Conservation (phyloP, 768 basidiomycete species). For the Pleurotus sapidus region DNA sequence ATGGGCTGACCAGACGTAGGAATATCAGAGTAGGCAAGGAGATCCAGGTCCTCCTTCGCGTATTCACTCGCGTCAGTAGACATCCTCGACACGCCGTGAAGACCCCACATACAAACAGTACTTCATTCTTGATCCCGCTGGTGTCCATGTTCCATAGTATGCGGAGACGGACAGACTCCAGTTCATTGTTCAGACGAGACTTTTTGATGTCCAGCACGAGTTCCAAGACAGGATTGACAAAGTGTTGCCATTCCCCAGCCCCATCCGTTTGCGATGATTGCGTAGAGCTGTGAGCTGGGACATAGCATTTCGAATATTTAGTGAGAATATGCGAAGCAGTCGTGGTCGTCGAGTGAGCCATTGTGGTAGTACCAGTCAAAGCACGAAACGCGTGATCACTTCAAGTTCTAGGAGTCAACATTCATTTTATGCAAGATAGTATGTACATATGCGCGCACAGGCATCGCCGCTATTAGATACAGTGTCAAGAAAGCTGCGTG, state of each 20-base stretch:
- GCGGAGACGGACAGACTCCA: conserved; percentile 63
- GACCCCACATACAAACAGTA: conserved; percentile 58
- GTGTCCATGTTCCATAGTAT: conserved; percentile 60
- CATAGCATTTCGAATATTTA: conserved; percentile 72
- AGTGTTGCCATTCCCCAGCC: conserved; percentile 71
- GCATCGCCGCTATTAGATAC: neutral
- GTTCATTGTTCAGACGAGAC: conserved; percentile 36
- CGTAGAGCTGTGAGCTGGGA: conserved; percentile 18
- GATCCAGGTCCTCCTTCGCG: conserved; percentile 71
- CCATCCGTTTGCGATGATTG: conserved; percentile 10
- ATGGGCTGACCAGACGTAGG: conserved; percentile 15
- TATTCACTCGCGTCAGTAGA: conserved; percentile 1
- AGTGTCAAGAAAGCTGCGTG: neutral
- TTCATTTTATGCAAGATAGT: neutral
- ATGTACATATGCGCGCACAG: neutral
- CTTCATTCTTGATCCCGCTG: conserved; percentile 45
- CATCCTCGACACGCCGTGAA: neutral
- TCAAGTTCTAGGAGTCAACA: neutral
- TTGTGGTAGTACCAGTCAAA: conserved; percentile 11
- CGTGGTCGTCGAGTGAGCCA: conserved; percentile 57
- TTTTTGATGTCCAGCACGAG: conserved; percentile 62
- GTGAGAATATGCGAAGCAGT: conserved; percentile 52
- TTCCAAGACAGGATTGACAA: conserved; percentile 63
- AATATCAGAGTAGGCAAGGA: conserved; percentile 62
- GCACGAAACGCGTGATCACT: neutral